A percentile compares a stretch with the other conserved stretches of the same genome.
phyloP scores from a whole-genome alignment of 1,139 yeast species.

The Pichia sp. region DNA sequence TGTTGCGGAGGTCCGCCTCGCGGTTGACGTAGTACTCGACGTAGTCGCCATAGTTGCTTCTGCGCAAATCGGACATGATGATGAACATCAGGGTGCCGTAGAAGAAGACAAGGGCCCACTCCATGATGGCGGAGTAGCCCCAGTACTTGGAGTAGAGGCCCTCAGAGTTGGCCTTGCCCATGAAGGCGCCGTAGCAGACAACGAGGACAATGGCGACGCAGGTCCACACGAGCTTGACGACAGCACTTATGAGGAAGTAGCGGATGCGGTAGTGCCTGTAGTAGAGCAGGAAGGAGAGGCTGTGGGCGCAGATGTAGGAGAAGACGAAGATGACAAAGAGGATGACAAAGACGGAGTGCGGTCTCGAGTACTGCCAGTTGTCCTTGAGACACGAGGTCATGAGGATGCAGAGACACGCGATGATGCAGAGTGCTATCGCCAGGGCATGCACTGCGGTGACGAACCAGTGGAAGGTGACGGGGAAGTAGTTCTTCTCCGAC shows the following conservation, averaged over 20 bases:
- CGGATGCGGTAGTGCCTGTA: constrained; percentile 39
- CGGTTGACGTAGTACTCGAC: constrained; percentile 14
- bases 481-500: constrained; percentile 42
- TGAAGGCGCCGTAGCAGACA: constrained; percentile 55
- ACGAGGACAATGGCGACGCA: constrained; percentile 67
- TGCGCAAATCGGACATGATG: constrained; percentile 60
- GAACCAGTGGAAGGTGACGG: constrained; percentile 47
- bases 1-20: constrained; percentile 5
- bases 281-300: constrained; percentile 57
- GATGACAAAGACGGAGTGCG: constrained; percentile 68
- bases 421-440: constrained; percentile 49
- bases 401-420: constrained; percentile 76
- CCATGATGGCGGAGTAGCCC: constrained; percentile 59
- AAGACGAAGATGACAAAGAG: constrained; percentile 72
- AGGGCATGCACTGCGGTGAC: constrained; percentile 49
- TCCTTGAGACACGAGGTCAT: constrained; percentile 68
- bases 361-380: constrained; percentile 53
- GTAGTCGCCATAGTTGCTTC: constrained; percentile 17
- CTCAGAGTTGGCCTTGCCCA: constrained; percentile 36
- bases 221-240: constrained; percentile 62
- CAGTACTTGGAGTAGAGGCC: constrained; percentile 26
- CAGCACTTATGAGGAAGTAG: constrained; percentile 47
- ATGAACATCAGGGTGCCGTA: constrained; percentile 67
- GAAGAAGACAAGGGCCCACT: constrained; percentile 83
- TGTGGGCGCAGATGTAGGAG: constrained; percentile 57